Percentiles rank a stretch among this genome's conserved stretches.
These are phyloP conservation scores for Manihot esculenta DNA, from an alignment of 441 rosid genomes.

Conservation along the genomic window DNA sequence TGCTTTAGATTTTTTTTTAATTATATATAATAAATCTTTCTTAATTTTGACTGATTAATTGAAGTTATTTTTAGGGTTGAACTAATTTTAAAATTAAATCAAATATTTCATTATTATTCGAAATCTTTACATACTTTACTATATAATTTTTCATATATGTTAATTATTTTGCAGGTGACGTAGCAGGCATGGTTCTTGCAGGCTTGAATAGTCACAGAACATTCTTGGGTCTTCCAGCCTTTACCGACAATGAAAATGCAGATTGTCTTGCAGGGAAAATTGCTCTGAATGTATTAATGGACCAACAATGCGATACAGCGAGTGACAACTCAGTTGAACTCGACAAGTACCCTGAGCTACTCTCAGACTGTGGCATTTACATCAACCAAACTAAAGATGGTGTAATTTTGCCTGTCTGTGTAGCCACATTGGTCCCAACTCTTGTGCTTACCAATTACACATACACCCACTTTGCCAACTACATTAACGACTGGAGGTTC, in stretches of 20 bases:
- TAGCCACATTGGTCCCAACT: conserved; percentile 50
- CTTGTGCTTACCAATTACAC: conserved; percentile 71
- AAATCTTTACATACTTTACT: too few species aligned
- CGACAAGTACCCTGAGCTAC: conserved; percentile 37
- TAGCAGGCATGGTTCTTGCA: conserved; percentile 58
- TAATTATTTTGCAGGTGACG: conserved; percentile 20
- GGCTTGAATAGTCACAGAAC: conserved; percentile 68
- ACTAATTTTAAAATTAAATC: too few species aligned
- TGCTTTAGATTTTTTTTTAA: too few species aligned
- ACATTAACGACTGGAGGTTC: conserved; percentile 55
- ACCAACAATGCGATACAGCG: conserved; percentile 40
- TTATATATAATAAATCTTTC: too few species aligned
- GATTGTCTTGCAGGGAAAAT: conserved; percentile 57
- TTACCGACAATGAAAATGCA: conserved; percentile 55
- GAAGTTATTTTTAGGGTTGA: too few species aligned
- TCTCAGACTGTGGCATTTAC: conserved; percentile 59
- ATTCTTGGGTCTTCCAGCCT: conserved; percentile 41
- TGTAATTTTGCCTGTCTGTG: conserved; percentile 64
- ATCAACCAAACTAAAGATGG: conserved; percentile 51
- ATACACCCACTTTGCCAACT: conserved; percentile 42
- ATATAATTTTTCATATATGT: too few species aligned
- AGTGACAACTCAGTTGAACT: conserved; percentile 33
- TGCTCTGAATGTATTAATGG: conserved; percentile 47
- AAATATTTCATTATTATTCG: too few species aligned
- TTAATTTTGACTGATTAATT: too few species aligned